phyloP scores from a whole-genome alignment of 1,139 yeast species.

The Candida albicans region DNA sequence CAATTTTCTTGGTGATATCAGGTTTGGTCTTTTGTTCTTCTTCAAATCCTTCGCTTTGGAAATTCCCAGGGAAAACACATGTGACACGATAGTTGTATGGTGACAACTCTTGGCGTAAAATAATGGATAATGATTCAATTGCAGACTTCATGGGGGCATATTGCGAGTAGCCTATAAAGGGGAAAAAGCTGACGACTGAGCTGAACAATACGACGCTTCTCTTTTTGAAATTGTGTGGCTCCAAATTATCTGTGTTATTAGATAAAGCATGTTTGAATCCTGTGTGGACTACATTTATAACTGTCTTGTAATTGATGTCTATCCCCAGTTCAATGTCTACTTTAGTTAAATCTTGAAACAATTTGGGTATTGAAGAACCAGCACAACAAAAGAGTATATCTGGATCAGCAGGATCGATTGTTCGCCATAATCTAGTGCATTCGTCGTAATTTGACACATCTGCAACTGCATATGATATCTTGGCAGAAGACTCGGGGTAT shows the following conservation, averaged over 20 bases:
- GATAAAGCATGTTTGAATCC: conserved; percentile 42
- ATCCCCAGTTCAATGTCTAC: conserved; percentile 63
- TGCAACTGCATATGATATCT: conserved; percentile 51
- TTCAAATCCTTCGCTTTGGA: conserved; percentile 81
- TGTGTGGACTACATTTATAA: conserved; percentile 68
- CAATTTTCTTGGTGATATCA: conserved; percentile 73
- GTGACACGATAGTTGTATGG: conserved; percentile 65
- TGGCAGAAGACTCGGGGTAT: conserved; percentile 20
- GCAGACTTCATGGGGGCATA: conserved; percentile 92
- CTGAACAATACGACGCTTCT: conserved; percentile 77
- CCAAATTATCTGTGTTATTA: conserved; percentile 5
- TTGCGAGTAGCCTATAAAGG: conserved; percentile 87
- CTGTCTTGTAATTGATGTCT: conserved; percentile 68
- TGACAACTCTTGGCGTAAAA: conserved; percentile 77
- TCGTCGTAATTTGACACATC: conserved; percentile 64
- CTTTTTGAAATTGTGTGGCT: conserved; percentile 20
- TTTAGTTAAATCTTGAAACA: conserved; percentile 67
- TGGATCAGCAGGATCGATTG: conserved; percentile 44
- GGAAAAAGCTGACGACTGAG: conserved; percentile 78
- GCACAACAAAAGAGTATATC: conserved; percentile 85
- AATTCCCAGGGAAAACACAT: conserved; percentile 82
- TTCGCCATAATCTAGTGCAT: conserved; percentile 42
- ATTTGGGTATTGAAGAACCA: conserved; percentile 79
- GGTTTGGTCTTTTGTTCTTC: conserved; percentile 88
- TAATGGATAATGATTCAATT: conserved; percentile 67